Evolutionary conservation across 192 early-diverging fungal genomes (phyloP).

Genomic region (Thamnidium elegans): DNA sequence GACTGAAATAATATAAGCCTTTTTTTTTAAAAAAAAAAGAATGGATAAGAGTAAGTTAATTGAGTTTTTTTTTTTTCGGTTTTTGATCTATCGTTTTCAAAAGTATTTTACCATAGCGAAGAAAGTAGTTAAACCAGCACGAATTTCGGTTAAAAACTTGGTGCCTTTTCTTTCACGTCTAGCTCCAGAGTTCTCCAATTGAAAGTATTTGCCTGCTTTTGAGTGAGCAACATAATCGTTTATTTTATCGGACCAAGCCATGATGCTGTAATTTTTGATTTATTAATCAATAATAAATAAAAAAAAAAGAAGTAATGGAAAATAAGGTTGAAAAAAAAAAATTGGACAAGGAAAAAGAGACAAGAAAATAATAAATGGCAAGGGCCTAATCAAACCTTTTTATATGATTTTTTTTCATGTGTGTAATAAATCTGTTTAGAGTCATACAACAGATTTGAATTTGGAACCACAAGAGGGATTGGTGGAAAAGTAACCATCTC

Average conservation of each 20-base stretch:
- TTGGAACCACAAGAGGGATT: too few relatives aligned
- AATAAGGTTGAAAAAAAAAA: not conserved
- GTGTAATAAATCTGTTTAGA: too few relatives aligned
- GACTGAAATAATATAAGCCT: conserved; percentile 69
- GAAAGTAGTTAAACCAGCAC: conserved; percentile 61
- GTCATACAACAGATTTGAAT: too few relatives aligned
- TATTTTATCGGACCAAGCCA: conserved; percentile 51
- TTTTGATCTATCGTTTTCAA: not conserved
- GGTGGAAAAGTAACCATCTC: too few relatives aligned
- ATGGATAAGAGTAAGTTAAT: not conserved
- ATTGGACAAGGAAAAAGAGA: too few relatives aligned
- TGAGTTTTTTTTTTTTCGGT: too few relatives aligned
- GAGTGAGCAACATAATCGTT: conserved; percentile 58
- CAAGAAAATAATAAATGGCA: too few relatives aligned
- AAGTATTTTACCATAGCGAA: conserved; percentile 32
- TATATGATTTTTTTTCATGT: too few relatives aligned
- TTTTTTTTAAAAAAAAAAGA: not conserved
- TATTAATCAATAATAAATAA: not conserved
- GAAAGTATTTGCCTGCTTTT: conserved; percentile 57
- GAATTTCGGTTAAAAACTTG: conserved; percentile 62
- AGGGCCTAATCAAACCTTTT: too few relatives aligned
- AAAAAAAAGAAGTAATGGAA: not conserved
- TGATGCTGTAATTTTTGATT: not conserved
- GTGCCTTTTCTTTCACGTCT: conserved; percentile 57
- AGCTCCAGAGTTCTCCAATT: conserved; percentile 59